Conservation (phyloP, 352 stramenopile genomes). For the Ophiocytium majus region DNA sequence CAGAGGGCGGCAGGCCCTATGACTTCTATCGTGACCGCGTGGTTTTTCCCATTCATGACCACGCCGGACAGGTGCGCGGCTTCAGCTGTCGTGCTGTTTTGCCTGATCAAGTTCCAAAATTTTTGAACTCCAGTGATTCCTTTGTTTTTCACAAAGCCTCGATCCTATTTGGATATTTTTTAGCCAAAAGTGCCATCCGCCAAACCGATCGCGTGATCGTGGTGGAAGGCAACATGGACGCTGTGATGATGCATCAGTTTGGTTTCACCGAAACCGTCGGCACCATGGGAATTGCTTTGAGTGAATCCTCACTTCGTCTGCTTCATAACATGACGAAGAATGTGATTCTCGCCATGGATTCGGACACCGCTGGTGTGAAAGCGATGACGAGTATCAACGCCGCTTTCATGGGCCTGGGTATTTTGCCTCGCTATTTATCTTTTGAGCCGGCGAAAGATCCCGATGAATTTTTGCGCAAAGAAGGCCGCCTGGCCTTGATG, state of each 20-base stretch:
- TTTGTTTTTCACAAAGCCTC: background rate
- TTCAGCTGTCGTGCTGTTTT: background rate
- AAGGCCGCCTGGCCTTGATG: slow-evolving; percentile 1
- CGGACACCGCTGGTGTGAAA: background rate
- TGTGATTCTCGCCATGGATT: background rate
- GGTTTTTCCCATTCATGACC: background rate
- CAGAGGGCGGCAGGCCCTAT: background rate
- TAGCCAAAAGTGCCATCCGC: slow-evolving; percentile 1
- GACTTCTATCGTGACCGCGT: slow-evolving; percentile 7
- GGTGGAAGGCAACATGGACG: slow-evolving; percentile 4
- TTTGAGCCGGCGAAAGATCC: background rate
- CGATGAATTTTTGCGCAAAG: background rate
- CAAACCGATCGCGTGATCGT: background rate
- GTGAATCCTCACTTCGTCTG: background rate
- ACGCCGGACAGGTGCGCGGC: background rate
- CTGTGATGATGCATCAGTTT: slow-evolving; percentile 12
- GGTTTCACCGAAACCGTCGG: slow-evolving; percentile 7
- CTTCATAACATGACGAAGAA: slow-evolving; percentile 11
- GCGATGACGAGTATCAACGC: background rate
- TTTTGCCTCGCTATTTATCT: background rate
- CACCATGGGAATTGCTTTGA: background rate
- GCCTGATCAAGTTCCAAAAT: background rate
- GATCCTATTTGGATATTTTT: background rate
- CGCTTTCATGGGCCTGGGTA: background rate
- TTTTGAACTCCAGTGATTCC: slow-evolving; percentile 8